phyloP scores from a whole-genome alignment of 345 rosid species.

The Rhodomyrtus tomentosa region DNA sequence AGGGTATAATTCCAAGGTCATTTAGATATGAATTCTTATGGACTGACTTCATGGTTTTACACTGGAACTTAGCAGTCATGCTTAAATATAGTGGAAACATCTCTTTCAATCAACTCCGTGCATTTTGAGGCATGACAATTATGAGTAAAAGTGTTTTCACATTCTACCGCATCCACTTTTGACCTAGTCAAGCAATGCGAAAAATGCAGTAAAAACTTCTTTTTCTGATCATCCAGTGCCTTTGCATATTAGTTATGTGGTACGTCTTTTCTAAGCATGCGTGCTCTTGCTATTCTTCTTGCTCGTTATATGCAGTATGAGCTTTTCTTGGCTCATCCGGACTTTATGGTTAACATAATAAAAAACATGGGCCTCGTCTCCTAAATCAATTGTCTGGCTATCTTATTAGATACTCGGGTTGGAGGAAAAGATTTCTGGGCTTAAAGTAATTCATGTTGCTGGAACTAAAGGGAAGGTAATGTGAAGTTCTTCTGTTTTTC shows the following conservation, averaged over 20 bases:
- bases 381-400: neutral
- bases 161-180: neutral
- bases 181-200: neutral
- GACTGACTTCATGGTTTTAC: neutral
- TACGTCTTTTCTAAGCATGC: neutral
- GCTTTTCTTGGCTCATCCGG: neutral
- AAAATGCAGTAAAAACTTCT: neutral
- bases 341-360: neutral
- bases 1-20: slow-evolving; percentile 26
- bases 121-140: neutral
- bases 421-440: slow-evolving; percentile 43
- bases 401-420: slow-evolving; percentile 50
- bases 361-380: neutral
- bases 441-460: slow-evolving; percentile 80
- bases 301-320: neutral
- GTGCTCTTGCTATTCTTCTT: neutral
- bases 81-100: neutral
- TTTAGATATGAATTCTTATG: neutral
- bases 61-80: neutral
- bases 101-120: neutral
- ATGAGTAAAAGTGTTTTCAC: neutral
- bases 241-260: neutral
- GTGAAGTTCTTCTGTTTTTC: neutral
- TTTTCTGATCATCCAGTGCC: neutral
- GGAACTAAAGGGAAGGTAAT: slow-evolving; percentile 94